Evolutionary conservation across 2,329 filamentous ascomycete species (phyloP).

Genomic region (Fusarium ramigenum): DNA sequence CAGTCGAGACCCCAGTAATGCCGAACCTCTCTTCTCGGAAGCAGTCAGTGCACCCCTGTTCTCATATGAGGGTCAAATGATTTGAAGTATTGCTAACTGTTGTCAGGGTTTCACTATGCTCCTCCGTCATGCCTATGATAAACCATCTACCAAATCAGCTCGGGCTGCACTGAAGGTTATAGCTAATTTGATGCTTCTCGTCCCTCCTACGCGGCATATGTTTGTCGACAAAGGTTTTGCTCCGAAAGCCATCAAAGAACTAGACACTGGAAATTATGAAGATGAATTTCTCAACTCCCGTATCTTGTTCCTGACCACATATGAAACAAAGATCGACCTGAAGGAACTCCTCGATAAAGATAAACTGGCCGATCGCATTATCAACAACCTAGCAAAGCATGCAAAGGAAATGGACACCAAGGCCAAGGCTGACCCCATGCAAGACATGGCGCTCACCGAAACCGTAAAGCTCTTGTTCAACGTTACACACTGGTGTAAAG

Average conservation of each 20-base stretch:
- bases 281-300: conserved; percentile 80
- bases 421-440: conserved; percentile 64
- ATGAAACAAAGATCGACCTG: conserved; percentile 60
- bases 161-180: conserved; percentile 83
- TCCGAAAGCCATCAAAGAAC: conserved; percentile 71
- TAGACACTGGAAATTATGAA: conserved; percentile 79
- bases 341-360: conserved; percentile 57
- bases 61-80: not conserved
- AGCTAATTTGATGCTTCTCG: conserved; percentile 76
- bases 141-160: conserved; percentile 68
- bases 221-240: conserved; percentile 59
- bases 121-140: conserved; percentile 76
- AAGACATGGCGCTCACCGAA: conserved; percentile 82
- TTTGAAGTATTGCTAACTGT: conserved; percentile 12
- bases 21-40: conserved; percentile 86
- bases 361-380: conserved; percentile 65
- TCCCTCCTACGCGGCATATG: conserved; percentile 55
- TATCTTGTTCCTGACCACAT: conserved; percentile 56
- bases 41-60: conserved; percentile 61
- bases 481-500: conserved; percentile 77
- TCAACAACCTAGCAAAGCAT: conserved; percentile 76
- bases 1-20: conserved; percentile 73
- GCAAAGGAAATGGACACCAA: conserved; percentile 55
- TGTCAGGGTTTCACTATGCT: conserved; percentile 78
- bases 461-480: conserved; percentile 92